Percentiles rank a stretch among this genome's conserved stretches.
Conservation (phyloP, 352 stramenopile species). For the Pythium periplocum region DNA sequence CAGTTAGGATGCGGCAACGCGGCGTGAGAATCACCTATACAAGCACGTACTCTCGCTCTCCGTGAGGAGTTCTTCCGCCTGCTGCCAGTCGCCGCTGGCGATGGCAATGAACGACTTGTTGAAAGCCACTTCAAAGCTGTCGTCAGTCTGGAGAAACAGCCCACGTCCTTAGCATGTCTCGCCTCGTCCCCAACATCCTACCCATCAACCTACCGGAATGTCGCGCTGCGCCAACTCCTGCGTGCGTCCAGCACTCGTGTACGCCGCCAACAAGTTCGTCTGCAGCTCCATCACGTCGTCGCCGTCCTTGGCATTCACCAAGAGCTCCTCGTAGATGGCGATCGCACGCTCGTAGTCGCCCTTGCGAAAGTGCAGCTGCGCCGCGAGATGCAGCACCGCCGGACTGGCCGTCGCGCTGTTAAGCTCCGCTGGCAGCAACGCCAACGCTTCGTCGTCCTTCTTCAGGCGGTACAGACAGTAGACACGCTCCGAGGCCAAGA, state of each 20-base stretch:
- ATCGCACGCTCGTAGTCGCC: constrained; percentile 63
- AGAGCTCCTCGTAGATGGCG: constrained; percentile 68
- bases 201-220: constrained; percentile 32
- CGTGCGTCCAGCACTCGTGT: constrained; percentile 51
- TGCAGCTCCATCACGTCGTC: constrained; percentile 77
- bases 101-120: constrained; percentile 85
- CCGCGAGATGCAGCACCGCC: constrained; percentile 56
- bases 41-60: constrained; percentile 53
- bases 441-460: constrained; percentile 61
- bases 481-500: constrained; percentile 52
- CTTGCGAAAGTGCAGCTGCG: constrained; percentile 70
- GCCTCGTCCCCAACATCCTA: not conserved
- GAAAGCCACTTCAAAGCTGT: constrained; percentile 77
- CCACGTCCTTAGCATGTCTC: too few relatives aligned
- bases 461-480: constrained; percentile 84
- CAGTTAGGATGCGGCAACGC: not conserved
- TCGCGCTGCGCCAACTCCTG: constrained; percentile 43
- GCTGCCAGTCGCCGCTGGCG: constrained; percentile 46
- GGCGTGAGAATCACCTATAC: not conserved
- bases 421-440: constrained; percentile 25
- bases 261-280: constrained; percentile 72
- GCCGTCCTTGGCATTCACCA: constrained; percentile 35
- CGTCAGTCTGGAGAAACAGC: constrained; percentile 35
- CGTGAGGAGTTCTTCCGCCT: constrained; percentile 35
- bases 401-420: constrained; percentile 19